These are phyloP conservation scores for Sabuloglossum arenarium DNA, from an alignment of 495 filamentous ascomycete genomes.

Conservation along the genomic window DNA sequence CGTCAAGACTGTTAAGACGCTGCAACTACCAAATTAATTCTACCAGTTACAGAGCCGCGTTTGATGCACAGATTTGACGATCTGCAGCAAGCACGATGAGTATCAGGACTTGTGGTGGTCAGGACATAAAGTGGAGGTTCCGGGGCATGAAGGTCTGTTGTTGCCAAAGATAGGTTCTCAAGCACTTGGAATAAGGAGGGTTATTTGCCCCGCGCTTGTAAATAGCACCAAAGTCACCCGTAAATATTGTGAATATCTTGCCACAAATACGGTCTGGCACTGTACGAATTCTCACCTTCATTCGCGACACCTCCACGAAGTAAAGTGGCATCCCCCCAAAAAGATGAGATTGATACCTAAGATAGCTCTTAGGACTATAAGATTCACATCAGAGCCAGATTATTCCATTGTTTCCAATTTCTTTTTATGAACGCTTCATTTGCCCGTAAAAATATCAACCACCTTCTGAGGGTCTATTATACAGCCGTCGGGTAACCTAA, in stretches of 20 bases:
- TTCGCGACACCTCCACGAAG: too few species aligned
- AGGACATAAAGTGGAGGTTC: background rate
- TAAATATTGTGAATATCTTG: background rate
- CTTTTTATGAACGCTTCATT: background rate
- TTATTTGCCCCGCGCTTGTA: background rate
- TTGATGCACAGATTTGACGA: background rate
- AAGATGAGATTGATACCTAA: background rate
- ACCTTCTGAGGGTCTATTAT: background rate
- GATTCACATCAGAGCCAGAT: too few species aligned
- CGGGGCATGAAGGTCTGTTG: background rate
- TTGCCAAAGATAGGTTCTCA: constrained; percentile 2
- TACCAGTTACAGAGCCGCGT: background rate
- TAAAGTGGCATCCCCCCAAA: background rate
- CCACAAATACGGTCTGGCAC: background rate
- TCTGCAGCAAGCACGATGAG: too few species aligned
- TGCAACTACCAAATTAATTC: background rate
- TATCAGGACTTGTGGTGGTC: background rate
- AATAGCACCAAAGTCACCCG: background rate
- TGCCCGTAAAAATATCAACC: background rate
- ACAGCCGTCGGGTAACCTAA: background rate
- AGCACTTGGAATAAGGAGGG: background rate
- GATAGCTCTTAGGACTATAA: too few species aligned
- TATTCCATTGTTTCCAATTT: too few species aligned
- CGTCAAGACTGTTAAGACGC: background rate
- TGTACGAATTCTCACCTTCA: too few species aligned